These are phyloP conservation scores for Diaporthe aspalathi DNA, from an alignment of 2,329 filamentous ascomycete species.

Conservation along the genomic window DNA sequence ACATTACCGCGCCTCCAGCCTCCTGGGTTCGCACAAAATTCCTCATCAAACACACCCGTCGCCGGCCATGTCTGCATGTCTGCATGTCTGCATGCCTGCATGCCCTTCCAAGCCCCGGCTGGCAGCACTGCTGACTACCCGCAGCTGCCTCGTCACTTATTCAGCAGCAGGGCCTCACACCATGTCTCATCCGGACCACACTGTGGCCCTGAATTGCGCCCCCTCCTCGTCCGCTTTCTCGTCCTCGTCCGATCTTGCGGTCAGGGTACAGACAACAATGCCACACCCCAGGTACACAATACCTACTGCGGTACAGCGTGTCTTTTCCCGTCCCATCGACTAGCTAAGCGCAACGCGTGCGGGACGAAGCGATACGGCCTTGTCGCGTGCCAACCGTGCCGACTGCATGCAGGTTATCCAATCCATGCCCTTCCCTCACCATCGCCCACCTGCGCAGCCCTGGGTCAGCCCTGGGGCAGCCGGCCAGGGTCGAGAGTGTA, in stretches of 20 bases:
- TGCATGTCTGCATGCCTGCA: neutral
- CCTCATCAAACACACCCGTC: constrained; percentile 2
- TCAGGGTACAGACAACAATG: constrained; percentile 12
- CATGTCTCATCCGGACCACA: constrained; percentile 22
- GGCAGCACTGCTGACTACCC: constrained; percentile 31
- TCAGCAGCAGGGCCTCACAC: constrained; percentile 31
- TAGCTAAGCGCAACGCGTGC: constrained; percentile 31
- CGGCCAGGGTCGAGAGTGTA: constrained; percentile 5
- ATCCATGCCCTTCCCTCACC: constrained; percentile 19
- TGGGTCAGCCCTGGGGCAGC: neutral
- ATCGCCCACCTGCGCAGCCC: constrained; percentile 17
- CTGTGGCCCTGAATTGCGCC: constrained; percentile 23
- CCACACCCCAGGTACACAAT: neutral
- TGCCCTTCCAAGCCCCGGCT: neutral
- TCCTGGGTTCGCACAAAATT: constrained; percentile 20
- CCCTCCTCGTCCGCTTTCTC: constrained; percentile 9
- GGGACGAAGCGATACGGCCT: constrained; percentile 19
- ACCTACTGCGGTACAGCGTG: neutral
- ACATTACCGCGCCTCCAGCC: constrained; percentile 31
- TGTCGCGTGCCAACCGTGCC: constrained; percentile 33
- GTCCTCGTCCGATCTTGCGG: constrained; percentile 24
- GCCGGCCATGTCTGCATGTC: neutral
- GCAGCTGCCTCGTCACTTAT: constrained; percentile 25
- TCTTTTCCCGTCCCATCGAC: constrained; percentile 19
- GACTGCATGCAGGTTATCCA: constrained; percentile 27